phyloP scores from a whole-genome alignment of 495 filamentous ascomycete genomes.

The Aspergillus avenaceus region DNA sequence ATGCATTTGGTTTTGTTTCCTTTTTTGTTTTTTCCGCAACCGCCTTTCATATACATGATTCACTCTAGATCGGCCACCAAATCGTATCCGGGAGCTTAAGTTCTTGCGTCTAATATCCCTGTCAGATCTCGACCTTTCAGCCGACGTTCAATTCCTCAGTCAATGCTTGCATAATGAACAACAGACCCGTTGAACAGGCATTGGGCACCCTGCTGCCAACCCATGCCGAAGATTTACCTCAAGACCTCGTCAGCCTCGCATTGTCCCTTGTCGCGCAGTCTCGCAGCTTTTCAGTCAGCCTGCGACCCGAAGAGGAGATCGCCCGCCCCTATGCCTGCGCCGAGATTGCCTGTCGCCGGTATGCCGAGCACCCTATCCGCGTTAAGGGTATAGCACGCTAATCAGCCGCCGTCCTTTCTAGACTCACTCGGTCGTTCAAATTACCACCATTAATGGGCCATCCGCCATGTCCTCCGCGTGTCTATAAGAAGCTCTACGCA shows the following conservation, averaged over 20 bases:
- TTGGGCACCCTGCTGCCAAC: constrained; percentile 75
- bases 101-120: too few relatives aligned
- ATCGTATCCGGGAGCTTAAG: too few relatives aligned
- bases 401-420: constrained; percentile 23
- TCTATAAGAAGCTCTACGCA: constrained; percentile 79
- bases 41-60: too few relatives aligned
- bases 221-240: constrained; percentile 65
- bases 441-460: constrained; percentile 76
- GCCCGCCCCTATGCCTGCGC: constrained; percentile 84
- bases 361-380: not conserved
- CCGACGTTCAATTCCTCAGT: not conserved
- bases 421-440: constrained; percentile 76
- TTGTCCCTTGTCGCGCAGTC: constrained; percentile 83
- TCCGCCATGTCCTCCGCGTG: constrained; percentile 76
- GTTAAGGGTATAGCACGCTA: constrained; percentile 8
- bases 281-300: constrained; percentile 66
- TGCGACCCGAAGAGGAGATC: constrained; percentile 87
- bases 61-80: too few relatives aligned
- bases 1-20: too few relatives aligned
- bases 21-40: too few relatives aligned
- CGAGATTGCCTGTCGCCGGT: constrained; percentile 88
- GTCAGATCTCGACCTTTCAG: not conserved
- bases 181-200: constrained; percentile 70
- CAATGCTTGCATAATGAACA: constrained; percentile 31
- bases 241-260: constrained; percentile 71